A percentile compares a stretch with the other conserved stretches of the same genome.
These are phyloP conservation scores for Hericium rajendrae DNA, from an alignment of 768 basidiomycete species.

Conservation along the genomic window DNA sequence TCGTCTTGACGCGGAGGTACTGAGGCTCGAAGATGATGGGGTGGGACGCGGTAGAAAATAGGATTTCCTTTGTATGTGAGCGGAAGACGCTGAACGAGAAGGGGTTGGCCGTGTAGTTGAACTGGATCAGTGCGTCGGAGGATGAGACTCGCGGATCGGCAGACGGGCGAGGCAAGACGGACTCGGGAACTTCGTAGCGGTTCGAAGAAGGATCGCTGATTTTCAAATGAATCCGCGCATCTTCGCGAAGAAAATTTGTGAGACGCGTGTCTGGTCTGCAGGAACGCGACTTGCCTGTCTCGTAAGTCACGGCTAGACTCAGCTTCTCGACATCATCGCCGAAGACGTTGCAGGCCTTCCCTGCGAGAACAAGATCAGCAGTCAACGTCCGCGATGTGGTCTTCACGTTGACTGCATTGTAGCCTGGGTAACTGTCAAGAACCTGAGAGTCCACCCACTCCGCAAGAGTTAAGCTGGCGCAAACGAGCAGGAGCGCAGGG, in stretches of 20 bases:
- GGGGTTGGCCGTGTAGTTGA: conserved; percentile 49
- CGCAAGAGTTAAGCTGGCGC: conserved; percentile 10
- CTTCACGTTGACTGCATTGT: conserved; percentile 39
- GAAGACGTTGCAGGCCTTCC: conserved; percentile 47
- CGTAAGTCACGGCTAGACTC: conserved; percentile 43
- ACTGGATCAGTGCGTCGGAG: conserved; percentile 35
- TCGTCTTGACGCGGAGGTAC: conserved; percentile 64
- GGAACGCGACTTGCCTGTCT: conserved; percentile 33
- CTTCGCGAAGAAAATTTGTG: conserved; percentile 20
- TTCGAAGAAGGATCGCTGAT: conserved; percentile 39
- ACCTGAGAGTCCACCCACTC: conserved; percentile 17
- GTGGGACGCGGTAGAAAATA: conserved; percentile 53
- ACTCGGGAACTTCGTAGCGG: conserved; percentile 58
- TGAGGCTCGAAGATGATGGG: conserved; percentile 70
- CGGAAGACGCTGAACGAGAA: conserved; percentile 55
- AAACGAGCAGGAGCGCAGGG: not conserved
- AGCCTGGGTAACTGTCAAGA: conserved; percentile 54
- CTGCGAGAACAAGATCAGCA: conserved; percentile 44
- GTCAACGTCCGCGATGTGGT: conserved; percentile 30
- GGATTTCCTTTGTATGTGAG: conserved; percentile 36
- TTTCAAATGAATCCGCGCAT: conserved; percentile 52
- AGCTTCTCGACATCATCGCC: conserved; percentile 43
- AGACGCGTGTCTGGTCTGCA: not conserved
- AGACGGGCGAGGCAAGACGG: conserved; percentile 47
- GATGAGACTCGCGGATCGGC: conserved; percentile 20